Base-by-base conservation (phyloP, 768 basidiomycete genomes). In the Lyophyllum shimeji region DNA sequence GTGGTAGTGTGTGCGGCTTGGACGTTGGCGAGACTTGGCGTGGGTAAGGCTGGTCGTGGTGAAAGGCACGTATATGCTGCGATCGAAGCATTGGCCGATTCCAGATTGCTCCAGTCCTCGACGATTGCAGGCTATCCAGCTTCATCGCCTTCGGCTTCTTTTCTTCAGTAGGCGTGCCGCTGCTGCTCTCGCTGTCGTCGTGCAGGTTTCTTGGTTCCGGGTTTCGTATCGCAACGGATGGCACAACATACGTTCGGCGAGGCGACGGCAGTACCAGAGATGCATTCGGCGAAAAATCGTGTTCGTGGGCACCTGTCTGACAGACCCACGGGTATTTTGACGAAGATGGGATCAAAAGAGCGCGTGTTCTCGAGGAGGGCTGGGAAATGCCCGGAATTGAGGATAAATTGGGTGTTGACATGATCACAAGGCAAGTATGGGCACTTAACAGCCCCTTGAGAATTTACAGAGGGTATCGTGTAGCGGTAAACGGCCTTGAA, bases 251-350 rank as follows among this genome's bases (percentile, higher is more conserved):
- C 18, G 21, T 21, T 45, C 24, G 25, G 39, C 48, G 44, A 39
- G 47, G 45, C 42, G 52, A 37, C 15, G 34, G 34, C 15, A 13
- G 56, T 39, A 40, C 24, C 44, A 59, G n/a, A 50, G 61, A 57
- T 53, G 59, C 53, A 23, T 60, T 63, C 23, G 57, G 47, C 15
- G 57, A 50, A 57, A 58, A 58, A 25, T 57, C 56, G 9, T 55
- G 39, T 9, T 55, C 50, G 17, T 50, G 45, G 24, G 27, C 29
- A 20, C 21, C 24, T 15, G 43, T 17, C 39, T 55, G 56, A 52
- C 55, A 18, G 29, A 52, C 21, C 54, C 56, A 53, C n/a, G 57
- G 51, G 52, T 52, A 53, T 21, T 45, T 21, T 51, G 34, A 12
- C 3, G 50, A 46, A 37, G 31, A 51, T 23, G 57, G 52, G 39